Evolutionary conservation across 164 flowering plant genomes (phyloP), one percentile per base, ranked within the genome.

Genomic region (Protea cynaroides): DNA sequence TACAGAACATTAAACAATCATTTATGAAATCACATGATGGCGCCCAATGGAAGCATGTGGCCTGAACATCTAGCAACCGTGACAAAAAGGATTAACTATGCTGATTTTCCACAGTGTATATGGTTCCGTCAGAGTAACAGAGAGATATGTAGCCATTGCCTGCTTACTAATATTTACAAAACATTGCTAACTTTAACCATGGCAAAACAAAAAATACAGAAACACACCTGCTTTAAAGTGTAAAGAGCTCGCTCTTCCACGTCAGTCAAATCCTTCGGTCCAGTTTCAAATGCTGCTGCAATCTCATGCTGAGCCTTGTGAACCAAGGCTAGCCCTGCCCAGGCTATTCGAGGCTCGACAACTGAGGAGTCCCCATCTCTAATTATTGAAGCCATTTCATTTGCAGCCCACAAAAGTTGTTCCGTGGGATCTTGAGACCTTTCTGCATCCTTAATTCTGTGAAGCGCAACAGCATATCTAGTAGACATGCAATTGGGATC

Each of bases 361-460:
- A 69, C 62, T 49, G 74, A 43, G 12, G 92, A 67, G 65, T 94
- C 98, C 38, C 90, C 97, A 70, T 94, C 98, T 76, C 84, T 80
- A 23, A 94, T 74, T 70, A 91, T 78, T 47, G 98, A 94, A 74
- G 95, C 97, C 96, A 94, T 91, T 72, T 94, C 98, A 79, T 89
- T 91, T 58, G 93, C 96, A 68, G 98, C 98, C 95, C 82, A 89
- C 0, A 83, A 75, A 25, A 94, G 85, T 73, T 90, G 96, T 62
- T 91, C 96, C 49, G 76, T 75, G 25, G 84, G 86, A 80, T 85
- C 93, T 76, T 87, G 97, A 66, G 80, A 83, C 77, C 90, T 89
- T 74, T 91, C 98, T 49, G 86, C 90, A 77, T 86, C 91, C 81
- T 87, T 91, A 49, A 88, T 79, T 37, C 97, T 84, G 72, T 87